Percentiles rank a stretch among this genome's conserved stretches.
Evolutionary conservation across 1,284 basidiomycete species (phyloP).

Genomic region (Schizophyllum commune): DNA sequence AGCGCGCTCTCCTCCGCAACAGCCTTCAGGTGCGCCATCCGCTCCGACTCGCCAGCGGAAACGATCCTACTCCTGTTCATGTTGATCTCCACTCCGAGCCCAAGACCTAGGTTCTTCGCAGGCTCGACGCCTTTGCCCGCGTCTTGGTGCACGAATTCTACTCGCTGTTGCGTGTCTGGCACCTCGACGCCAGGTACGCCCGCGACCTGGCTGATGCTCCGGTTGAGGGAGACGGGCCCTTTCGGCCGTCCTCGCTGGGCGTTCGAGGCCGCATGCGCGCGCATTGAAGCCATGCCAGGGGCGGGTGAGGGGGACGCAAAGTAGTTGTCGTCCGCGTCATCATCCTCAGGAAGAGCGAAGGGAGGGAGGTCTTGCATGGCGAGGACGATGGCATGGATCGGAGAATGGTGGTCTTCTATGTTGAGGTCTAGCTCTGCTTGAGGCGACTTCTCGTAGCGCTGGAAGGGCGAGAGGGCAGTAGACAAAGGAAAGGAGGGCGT

Average conservation of each 20-base stretch:
- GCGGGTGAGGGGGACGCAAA: not conserved
- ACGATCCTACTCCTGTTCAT: not conserved
- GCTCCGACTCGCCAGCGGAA: not conserved
- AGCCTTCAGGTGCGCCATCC: not conserved
- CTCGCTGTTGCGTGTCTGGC: not conserved
- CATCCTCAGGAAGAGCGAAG: not conserved
- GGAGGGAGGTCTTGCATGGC: not conserved
- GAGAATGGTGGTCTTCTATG: not conserved
- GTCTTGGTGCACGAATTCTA: not conserved
- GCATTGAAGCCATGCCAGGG: not conserved
- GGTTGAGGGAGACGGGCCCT: not conserved
- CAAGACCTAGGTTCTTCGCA: not conserved
- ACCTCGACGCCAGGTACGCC: not conserved
- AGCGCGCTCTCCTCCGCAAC: not conserved
- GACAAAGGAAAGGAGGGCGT: not conserved
- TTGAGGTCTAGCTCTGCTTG: not conserved
- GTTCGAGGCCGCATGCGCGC: not conserved
- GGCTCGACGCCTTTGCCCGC: not conserved
- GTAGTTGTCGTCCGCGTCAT: not conserved
- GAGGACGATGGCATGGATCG: not conserved
- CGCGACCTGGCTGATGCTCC: not conserved
- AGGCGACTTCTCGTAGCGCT: not conserved
- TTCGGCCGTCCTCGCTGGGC: not conserved
- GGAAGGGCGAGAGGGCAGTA: not conserved
- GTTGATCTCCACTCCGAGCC: not conserved